These are phyloP conservation scores for Pseudopyricularia cyperi DNA, from an alignment of 2,329 filamentous ascomycete species.

Conservation along the genomic window DNA sequence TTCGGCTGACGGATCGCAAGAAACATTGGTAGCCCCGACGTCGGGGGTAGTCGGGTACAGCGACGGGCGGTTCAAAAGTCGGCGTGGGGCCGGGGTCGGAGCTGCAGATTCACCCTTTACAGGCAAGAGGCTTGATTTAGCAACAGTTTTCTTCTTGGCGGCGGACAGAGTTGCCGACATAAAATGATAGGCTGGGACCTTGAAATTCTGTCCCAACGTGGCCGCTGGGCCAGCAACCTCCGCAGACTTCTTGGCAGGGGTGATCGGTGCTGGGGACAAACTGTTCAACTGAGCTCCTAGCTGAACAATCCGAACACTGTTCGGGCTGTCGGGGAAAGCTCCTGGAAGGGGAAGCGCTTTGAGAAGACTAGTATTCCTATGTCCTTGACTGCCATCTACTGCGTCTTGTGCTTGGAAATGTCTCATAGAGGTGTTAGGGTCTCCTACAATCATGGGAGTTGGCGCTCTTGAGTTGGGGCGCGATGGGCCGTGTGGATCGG, in stretches of 20 bases:
- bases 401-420: slow-evolving; percentile 21
- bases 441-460: slow-evolving; percentile 56
- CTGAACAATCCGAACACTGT: slow-evolving; percentile 32
- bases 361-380: neutral
- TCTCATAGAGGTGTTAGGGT: slow-evolving; percentile 22
- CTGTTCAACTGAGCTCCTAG: slow-evolving; percentile 10
- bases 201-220: neutral
- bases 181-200: slow-evolving; percentile 21
- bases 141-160: slow-evolving; percentile 25
- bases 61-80: slow-evolving; percentile 56
- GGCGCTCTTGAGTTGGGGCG: slow-evolving; percentile 51
- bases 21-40: slow-evolving; percentile 55
- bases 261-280: slow-evolving; percentile 4
- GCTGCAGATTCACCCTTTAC: slow-evolving; percentile 33
- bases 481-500: slow-evolving; percentile 44
- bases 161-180: slow-evolving; percentile 32
- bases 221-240: neutral
- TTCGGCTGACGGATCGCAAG: slow-evolving; percentile 56
- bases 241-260: slow-evolving; percentile 4
- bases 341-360: slow-evolving; percentile 6
- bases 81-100: slow-evolving; percentile 43
- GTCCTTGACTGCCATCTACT: neutral
- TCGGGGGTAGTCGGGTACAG: slow-evolving; percentile 61
- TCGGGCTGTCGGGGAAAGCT: slow-evolving; percentile 19
- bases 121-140: slow-evolving; percentile 25